Evolutionary conservation across 1,139 yeast species (phyloP).

Genomic region (Candida tropicalis): DNA sequence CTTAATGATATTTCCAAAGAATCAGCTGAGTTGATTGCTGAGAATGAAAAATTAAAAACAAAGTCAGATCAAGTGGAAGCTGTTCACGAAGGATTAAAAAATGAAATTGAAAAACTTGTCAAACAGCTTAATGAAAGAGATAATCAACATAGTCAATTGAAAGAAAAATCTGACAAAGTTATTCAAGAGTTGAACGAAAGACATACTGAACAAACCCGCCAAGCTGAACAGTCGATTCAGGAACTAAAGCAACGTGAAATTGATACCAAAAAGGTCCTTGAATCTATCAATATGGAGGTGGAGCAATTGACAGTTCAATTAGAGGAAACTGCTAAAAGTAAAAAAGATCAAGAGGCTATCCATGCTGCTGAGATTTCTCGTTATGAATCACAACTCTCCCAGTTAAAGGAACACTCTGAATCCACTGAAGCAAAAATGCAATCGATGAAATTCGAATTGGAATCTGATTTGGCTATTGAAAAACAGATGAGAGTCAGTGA

Average conservation of each 20-base stretch:
- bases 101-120: not conserved
- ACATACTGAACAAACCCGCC: not conserved
- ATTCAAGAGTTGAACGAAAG: not conserved
- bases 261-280: not conserved
- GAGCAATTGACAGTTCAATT: conserved; percentile 7
- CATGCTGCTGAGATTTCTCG: not conserved
- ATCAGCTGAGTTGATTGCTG: not conserved
- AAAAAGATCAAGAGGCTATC: not conserved
- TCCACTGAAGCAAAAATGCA: not conserved
- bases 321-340: not conserved
- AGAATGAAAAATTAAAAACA: not conserved
- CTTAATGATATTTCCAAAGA: not conserved
- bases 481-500: conserved; percentile 6
- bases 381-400: not conserved
- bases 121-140: conserved; percentile 6
- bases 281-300: conserved; percentile 3
- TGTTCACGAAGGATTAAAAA: conserved; percentile 1
- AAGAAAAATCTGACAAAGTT: not conserved
- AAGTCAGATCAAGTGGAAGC: conserved; percentile 1
- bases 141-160: not conserved
- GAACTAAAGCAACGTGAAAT: not conserved
- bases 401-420: conserved; percentile 2
- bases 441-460: conserved; percentile 8
- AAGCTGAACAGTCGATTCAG: not conserved
- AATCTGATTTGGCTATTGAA: conserved; percentile 11